Evolutionary conservation across 345 rosid genomes (phyloP), one percentile per base, ranked within the genome.

Genomic region (Odontarrhena argentea): DNA sequence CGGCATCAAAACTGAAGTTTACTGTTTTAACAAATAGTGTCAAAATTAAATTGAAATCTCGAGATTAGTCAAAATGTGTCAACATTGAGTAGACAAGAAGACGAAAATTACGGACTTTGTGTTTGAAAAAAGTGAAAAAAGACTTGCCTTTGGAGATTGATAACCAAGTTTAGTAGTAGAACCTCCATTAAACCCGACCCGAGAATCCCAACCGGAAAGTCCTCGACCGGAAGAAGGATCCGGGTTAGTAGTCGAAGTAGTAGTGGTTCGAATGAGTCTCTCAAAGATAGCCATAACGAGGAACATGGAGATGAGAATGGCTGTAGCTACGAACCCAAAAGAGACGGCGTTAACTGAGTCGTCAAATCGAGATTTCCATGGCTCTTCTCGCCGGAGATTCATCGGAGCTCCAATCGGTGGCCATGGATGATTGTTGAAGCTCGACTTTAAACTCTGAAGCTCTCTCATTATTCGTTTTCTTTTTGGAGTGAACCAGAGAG

Each of bases 271-370:
- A 58, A 93, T 82, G 55, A 93, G 83, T 56, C 83, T 82, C 77
- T 93, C 98, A 26, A 90, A 84, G 62, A 93, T 87, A 38, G 96
- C 98, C 97, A 93, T 93, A 55, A 85, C 84, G 50, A 93, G 78
- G 86, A 93, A 93, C 98, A 93, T 90, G 34, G 89, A 90, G 76
- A 93, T 93, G 80, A 93, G 92, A 74, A 93, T 83, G 65, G 97
- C 98, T 35, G 98, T 93, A 56, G 98, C 98, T 3, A 93, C 97
- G 63, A 91, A 93, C 9, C 98, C 97, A 73, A 91, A 90, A 9
- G 97, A 91, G 42, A 93, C 96, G 0, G 98, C 96, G 65, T 84
- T 88, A 22, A 87, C 93, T 25, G 96, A 86, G 79, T 85, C 82
- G 52, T 86, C 96, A 41, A 83, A 86, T 48, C 74, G 76, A 28